These are phyloP conservation scores for Nakaseomyces nivariensis DNA, from an alignment of 1,139 yeast genomes.

Conservation along the genomic window DNA sequence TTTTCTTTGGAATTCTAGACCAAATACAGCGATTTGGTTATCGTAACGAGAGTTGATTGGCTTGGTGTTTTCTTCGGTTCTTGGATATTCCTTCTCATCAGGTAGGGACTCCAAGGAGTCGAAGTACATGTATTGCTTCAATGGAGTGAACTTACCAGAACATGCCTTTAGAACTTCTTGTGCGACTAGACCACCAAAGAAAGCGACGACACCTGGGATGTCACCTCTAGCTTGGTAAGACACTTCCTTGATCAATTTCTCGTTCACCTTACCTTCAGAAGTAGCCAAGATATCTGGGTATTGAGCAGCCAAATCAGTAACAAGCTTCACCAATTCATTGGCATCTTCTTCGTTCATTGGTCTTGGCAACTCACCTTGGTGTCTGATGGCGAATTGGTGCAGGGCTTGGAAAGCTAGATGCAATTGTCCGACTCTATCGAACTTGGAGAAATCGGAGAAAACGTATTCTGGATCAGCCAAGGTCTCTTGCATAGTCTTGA, in stretches of 20 bases:
- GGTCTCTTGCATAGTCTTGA: conserved; percentile 56
- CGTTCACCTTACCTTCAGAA: conserved; percentile 46
- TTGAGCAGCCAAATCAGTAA: conserved; percentile 50
- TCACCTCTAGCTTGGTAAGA: conserved; percentile 88
- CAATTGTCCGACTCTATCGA: conserved; percentile 81
- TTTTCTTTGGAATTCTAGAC: conserved; percentile 61
- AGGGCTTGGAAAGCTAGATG: conserved; percentile 91
- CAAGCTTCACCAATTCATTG: conserved; percentile 49
- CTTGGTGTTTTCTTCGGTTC: conserved; percentile 62
- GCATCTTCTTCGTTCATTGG: conserved; percentile 75
- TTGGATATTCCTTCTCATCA: conserved; percentile 41
- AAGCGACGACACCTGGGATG: conserved; percentile 80
- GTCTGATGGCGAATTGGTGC: conserved; percentile 56
- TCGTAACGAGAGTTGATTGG: conserved; percentile 83
- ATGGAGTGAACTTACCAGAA: conserved; percentile 86
- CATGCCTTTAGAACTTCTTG: conserved; percentile 94
- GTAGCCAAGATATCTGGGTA: conserved; percentile 50
- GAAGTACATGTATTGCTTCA: conserved; percentile 84
- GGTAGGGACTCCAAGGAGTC: conserved; percentile 92
- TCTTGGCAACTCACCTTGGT: conserved; percentile 60
- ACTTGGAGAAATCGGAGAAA: conserved; percentile 83
- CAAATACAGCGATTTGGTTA: conserved; percentile 88
- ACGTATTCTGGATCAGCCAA: conserved; percentile 68
- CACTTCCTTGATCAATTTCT: conserved; percentile 57
- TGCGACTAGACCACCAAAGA: conserved; percentile 89